These are phyloP conservation scores for Russula olivacea DNA, from an alignment of 768 basidiomycete genomes.

Conservation along the genomic window DNA sequence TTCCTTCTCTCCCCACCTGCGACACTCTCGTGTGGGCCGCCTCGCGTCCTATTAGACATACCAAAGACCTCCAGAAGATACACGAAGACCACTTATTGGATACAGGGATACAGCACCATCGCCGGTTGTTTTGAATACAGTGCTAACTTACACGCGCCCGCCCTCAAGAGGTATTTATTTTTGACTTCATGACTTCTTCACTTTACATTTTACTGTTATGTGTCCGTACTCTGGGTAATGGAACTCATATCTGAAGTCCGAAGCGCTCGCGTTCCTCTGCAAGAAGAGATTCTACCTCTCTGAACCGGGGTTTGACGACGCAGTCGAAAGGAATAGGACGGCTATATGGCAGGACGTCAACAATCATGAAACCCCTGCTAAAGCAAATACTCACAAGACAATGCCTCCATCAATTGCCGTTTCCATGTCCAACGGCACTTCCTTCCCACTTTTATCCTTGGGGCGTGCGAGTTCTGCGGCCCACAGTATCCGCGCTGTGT, in stretches of 20 bases:
- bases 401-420: background rate
- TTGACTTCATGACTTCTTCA: too few species aligned
- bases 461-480: conserved; percentile 16
- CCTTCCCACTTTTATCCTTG: conserved; percentile 13
- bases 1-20: too few species aligned
- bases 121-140: too few species aligned
- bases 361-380: background rate
- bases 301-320: conserved; percentile 23
- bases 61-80: too few species aligned
- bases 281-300: conserved; percentile 7
- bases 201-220: too few species aligned
- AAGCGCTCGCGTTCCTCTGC: conserved; percentile 2
- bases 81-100: too few species aligned
- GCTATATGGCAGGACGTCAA: conserved; percentile 1
- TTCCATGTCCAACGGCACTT: background rate
- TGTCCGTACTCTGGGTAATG: background rate
- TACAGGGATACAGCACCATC: too few species aligned
- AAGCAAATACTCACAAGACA: background rate
- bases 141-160: too few species aligned
- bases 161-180: too few species aligned
- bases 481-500: conserved; percentile 23
- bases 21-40: too few species aligned
- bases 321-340: conserved; percentile 22
- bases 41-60: too few species aligned
- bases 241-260: background rate